Base-by-base conservation (phyloP, 2,329 filamentous ascomycete species). In the Stemphylium beticola region DNA sequence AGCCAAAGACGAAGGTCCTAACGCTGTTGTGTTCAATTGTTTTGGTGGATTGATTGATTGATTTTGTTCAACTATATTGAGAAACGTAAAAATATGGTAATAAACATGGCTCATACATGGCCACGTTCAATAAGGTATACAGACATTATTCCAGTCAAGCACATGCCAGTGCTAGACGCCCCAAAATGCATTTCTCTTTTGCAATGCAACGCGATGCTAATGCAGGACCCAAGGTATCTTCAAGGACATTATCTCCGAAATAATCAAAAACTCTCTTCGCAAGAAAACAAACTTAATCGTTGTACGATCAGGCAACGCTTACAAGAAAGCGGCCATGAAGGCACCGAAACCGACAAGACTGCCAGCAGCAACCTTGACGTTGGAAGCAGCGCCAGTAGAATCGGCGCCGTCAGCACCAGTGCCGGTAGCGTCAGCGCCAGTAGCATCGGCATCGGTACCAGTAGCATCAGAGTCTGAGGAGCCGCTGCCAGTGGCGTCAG, bases 251-350 rank as follows among this genome's bases (percentile, higher is more conserved):
- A 61, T 50, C 40, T 49, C 49, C 34, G 43, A 34, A 52, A 45
- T 40, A 44, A 49, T 22, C 22, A 43, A 45, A 26, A 29, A 14
- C 36, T 42, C 32, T 41, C 38, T 37, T 15, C 24, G 2, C 34
- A 2, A 24, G 14, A 29, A 10, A 31, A 32, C 41, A 47, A 40
- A 50, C 26, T 33, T 17, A 46, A 46, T 20, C 5, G 24, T 45
- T 18, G 33, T 17, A 43, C 24, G 15, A 38, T 44, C 18, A 22
- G 40, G 2, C 12, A 11, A 6, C n/a, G 14, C 57, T 68, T 74
- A 75, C 68, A 75, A 71, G 66, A 75, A 72, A 36, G 68, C 69
- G 54, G 71, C 73, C 31, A 74, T 55, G 59, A 75, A 63, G 15
- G 71, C 71, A 68, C 71, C 73, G 42, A 72, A 66, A 52, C 73